A percentile compares a stretch with the other conserved stretches of the same genome.
Evolutionary conservation across 257 asterid species (phyloP).

Genomic region (Ilex aquifolium): DNA sequence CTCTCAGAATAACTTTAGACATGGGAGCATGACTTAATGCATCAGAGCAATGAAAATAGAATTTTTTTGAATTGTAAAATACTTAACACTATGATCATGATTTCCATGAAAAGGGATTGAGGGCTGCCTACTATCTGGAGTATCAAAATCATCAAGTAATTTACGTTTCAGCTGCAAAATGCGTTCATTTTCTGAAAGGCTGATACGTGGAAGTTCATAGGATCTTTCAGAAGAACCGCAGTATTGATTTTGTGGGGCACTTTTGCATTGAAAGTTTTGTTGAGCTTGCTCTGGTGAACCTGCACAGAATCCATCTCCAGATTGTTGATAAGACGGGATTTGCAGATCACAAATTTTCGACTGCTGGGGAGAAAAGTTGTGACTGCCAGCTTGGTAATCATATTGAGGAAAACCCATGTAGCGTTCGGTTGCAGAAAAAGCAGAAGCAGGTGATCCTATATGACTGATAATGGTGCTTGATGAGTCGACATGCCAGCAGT

Average conservation of each 20-base stretch:
- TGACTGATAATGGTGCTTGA: not conserved
- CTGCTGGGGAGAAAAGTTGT: not conserved
- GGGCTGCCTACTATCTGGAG: slow-evolving; percentile 26
- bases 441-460: not conserved
- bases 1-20: no score
- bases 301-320: slow-evolving; percentile 13
- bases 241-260: slow-evolving; percentile 11
- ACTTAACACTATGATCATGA: slow-evolving; percentile 46
- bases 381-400: not conserved
- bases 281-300: slow-evolving; percentile 23
- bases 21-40: not conserved
- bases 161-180: slow-evolving; percentile 43
- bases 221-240: slow-evolving; percentile 21
- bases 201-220: slow-evolving; percentile 34
- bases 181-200: slow-evolving; percentile 45
- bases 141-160: slow-evolving; percentile 50
- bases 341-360: not conserved
- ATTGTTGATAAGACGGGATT: not conserved
- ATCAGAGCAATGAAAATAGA: not conserved
- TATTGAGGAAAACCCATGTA: not conserved
- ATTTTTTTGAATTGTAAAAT: slow-evolving; percentile 2
- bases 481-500: not conserved
- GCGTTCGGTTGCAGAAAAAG: not conserved
- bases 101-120: slow-evolving; percentile 22
- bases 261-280: slow-evolving; percentile 14